Evolutionary conservation across 192 early-diverging fungal species (phyloP).

Genomic region (Umbelopsis vinacea): DNA sequence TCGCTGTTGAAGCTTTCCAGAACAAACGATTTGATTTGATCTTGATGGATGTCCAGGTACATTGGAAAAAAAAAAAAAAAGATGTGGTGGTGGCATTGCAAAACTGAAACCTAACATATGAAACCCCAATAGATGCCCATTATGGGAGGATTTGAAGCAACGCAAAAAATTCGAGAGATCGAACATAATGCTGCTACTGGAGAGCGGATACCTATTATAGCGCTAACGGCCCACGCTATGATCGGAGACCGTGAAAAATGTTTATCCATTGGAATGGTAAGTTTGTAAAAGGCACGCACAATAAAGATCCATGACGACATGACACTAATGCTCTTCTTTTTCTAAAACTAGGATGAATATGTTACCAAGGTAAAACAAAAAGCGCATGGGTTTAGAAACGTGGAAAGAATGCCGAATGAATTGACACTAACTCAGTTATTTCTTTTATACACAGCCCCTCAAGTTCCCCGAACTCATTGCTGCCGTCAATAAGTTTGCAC

Average conservation of each 20-base stretch:
- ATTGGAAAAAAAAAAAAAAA: neutral
- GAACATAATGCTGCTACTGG: conserved; percentile 53
- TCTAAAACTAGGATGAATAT: conserved; percentile 53
- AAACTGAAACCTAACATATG: neutral
- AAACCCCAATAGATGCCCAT: conserved; percentile 70
- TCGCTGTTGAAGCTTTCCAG: conserved; percentile 76
- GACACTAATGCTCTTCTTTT: neutral
- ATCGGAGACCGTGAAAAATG: conserved; percentile 89
- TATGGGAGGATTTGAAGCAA: conserved; percentile 90
- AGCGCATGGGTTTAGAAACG: too few species aligned
- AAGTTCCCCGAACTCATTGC: conserved; percentile 67
- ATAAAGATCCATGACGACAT: too few species aligned
- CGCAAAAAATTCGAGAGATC: conserved; percentile 74
- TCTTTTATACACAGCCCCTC: conserved; percentile 39
- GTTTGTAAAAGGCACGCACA: neutral
- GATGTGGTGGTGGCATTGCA: too few species aligned
- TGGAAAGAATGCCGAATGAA: neutral
- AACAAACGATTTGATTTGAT: conserved; percentile 66
- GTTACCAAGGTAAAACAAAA: conserved; percentile 59
- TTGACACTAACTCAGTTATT: neutral
- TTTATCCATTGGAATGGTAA: conserved; percentile 79
- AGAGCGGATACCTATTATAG: conserved; percentile 77
- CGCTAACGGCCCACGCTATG: conserved; percentile 90
- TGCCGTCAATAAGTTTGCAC: conserved; percentile 70
- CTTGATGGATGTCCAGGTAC: conserved; percentile 80